Base-by-base conservation (phyloP, 768 basidiomycete species). In the Rhodocollybia butyracea region DNA sequence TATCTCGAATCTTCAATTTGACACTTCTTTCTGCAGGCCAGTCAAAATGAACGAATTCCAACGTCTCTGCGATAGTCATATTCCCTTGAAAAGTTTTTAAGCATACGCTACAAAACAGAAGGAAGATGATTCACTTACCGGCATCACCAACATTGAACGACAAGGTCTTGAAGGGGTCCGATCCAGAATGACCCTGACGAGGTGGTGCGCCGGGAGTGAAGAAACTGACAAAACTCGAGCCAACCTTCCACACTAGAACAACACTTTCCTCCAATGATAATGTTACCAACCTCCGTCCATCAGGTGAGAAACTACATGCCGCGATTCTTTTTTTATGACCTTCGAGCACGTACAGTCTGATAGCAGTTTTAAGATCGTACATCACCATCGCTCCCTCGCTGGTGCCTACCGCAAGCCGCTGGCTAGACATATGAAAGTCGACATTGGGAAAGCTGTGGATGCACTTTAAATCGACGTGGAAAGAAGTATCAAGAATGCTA, bases 301-400 rank as follows among this genome's bases (percentile, higher is more conserved):
- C 97, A 0, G 94, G 89, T 7, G 94, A 96, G 68, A 97, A 98
- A 56, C 87, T 91, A 59, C 91, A 88, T 0, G 92, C 93, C 0
- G 90, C 82, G 10, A 94, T 82, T 1, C 79, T 76, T 63, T 87
- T 86, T 66, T 84, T 85, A 73, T 98, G 95, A 0, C 92, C 88
- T 62, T 98, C 95, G 11, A 99, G 83, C 0, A 99, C 91, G 64
- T 98, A 99, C 13, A 98, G 76, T 11, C 97, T 84, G 1, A 91
- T 98, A 0, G 94, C 95, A 0, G 94, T 94, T 70, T 98, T 97
- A 51, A 98, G 79, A 66, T 98, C 97, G 65, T 97, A 98, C 87
- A 97, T 94, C 56, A 93, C 80, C 51, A 94, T 85, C 0, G 94
- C 94, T 0, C 96, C 97, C 71, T 99, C 97, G 54, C 83, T 85